phyloP scores from a whole-genome alignment of 345 rosid genomes.

The Euphorbia peplus region DNA sequence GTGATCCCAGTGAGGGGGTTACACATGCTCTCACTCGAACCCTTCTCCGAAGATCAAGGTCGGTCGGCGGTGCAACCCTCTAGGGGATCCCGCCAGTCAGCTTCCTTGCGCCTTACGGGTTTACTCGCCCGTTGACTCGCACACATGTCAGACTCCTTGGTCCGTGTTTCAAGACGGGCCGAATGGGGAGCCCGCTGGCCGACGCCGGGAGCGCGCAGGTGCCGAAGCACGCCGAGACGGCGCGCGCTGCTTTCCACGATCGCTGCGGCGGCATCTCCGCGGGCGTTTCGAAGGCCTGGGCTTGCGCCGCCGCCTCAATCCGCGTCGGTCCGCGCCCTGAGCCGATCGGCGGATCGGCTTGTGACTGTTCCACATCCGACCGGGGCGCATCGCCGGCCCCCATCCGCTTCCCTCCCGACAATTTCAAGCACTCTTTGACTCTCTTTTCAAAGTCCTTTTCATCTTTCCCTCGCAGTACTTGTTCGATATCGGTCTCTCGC shows the following conservation, averaged over 20 bases:
- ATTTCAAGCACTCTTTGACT: too few species aligned
- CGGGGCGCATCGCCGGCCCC: too few species aligned
- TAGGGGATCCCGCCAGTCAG: neutral
- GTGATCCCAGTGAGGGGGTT: too few species aligned
- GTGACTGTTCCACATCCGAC: too few species aligned
- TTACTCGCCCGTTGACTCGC: conserved; percentile 43
- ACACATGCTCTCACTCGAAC: conserved; percentile 1
- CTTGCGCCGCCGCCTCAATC: too few species aligned
- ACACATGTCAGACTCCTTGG: conserved; percentile 54
- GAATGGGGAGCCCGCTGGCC: conserved; percentile 43
- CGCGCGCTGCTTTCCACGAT: neutral
- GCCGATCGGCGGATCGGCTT: too few species aligned
- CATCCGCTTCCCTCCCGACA: too few species aligned
- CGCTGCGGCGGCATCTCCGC: neutral
- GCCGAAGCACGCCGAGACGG: neutral
- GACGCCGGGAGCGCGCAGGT: conserved; percentile 18
- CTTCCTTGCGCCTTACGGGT: conserved; percentile 11
- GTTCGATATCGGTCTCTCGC: too few species aligned
- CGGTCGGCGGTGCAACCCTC: conserved; percentile 1
- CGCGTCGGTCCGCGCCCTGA: too few species aligned
- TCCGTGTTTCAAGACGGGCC: conserved; percentile 59
- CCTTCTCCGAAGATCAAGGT: neutral
- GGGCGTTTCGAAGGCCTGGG: too few species aligned
- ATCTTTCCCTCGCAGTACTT: too few species aligned
- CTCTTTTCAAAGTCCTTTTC: too few species aligned